These are phyloP conservation scores for Waltiozyma sp. DNA, from an alignment of 1,139 yeast species.

Conservation along the genomic window DNA sequence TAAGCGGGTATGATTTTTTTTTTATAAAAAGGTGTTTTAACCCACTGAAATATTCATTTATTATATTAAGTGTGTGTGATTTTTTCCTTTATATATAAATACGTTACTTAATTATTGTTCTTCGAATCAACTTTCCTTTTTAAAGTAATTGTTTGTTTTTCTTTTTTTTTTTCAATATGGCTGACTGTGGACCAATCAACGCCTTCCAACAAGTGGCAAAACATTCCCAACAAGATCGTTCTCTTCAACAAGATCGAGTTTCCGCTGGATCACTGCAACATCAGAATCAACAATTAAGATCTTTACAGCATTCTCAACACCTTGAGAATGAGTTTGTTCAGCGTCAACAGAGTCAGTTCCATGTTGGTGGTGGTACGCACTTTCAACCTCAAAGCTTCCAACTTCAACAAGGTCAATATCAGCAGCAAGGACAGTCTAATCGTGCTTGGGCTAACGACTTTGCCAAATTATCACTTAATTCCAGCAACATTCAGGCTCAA, in stretches of 20 bases:
- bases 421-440: constrained; percentile 4
- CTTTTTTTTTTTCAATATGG: neutral
- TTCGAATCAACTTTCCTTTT: no score
- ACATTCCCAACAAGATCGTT: constrained; percentile 17
- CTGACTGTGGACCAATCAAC: constrained; percentile 17
- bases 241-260: constrained; percentile 18
- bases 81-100: no score
- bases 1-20: no score
- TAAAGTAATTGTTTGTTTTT: no score
- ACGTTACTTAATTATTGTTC: no score
- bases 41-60: no score
- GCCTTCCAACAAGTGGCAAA: constrained; percentile 16
- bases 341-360: constrained; percentile 8
- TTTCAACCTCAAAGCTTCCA: constrained; percentile 3
- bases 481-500: constrained; percentile 3
- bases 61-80: no score
- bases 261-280: neutral
- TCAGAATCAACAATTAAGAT: constrained; percentile 2
- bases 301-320: constrained; percentile 10
- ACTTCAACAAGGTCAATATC: neutral
- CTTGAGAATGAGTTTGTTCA: constrained; percentile 15
- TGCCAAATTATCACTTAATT: constrained; percentile 1
- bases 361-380: constrained; percentile 9
- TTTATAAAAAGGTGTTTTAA: no score
- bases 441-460: constrained; percentile 12